Evolutionary conservation across 306 rosid genomes (phyloP), one percentile per base, ranked within the genome.

Genomic region (Prinsepia uniflora): DNA sequence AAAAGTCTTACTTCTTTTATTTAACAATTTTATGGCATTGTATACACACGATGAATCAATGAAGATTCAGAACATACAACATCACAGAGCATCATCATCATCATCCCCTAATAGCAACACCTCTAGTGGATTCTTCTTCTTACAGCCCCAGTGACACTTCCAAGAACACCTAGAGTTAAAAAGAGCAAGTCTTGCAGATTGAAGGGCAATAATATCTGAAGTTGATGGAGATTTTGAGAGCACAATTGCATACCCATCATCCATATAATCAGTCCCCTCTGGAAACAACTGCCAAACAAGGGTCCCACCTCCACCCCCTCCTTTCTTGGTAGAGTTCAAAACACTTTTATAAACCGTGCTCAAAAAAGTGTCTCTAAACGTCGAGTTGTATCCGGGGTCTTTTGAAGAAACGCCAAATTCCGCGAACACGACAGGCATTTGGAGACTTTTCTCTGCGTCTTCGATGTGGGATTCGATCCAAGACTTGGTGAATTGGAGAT

Each of bases 391-490:
- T 58, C 97, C 96, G 9, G 92, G 81, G 76, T 85, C 96, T 69
- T 83, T 86, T 49, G 96, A 14, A 44, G 99, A 94, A 15, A 91
- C 90, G 56, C 99, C 99, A 22, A 91, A 94, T 80, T 94, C 99
- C 7, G 83, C 80, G 68, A 91, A 91, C 72, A 91, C 40, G 53
- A 94, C 91, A 0, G 96, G 99, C 99, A 94, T 94, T 45, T 86
- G 87, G 1, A 91, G 97, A 76, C 83, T 69, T 74, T 79, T 85
- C 56, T 94, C 99, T 19, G 97, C 96, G 72, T 94, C 99, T 52
- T 94, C 91, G 63, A 94, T 87, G 85, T 94, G 99, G 20, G 92
- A 89, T 80, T 94, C 88, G 87, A 89, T 91, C 97, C 99, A 94
- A 68, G 95, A 83, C 73, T 84, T 85, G 49, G 93, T 86, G 72